Evolutionary conservation across 1,284 basidiomycete genomes (phyloP), one percentile per base, ranked within the genome.

Genomic region (Pulchroboletus neoregius): DNA sequence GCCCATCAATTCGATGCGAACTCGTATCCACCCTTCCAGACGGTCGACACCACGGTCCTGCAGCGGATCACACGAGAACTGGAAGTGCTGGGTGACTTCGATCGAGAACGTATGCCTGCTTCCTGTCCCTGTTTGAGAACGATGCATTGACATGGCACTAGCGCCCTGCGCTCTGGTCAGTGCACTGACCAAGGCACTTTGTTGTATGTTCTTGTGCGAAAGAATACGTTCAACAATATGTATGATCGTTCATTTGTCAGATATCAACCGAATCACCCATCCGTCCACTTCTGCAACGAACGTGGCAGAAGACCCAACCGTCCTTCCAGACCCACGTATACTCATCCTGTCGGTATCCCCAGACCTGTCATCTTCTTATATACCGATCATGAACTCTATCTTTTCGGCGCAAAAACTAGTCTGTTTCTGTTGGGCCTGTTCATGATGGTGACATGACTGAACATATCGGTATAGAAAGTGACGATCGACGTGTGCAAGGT

Each of bases 341-440:
- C 78, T 98, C 46, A 80, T 99, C 49, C 72, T 99, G 43, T 94
- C 93, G 46, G 92, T 94, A 34, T 96, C 94, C 1, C 90, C 90
- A 2, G 89, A 94, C 67, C 76, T 87, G 13, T 87, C 90, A 6
- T 80, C 85, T 2, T 88, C 91, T 23, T 95, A 95, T 67, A 95
- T 99, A 43, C 91, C 95, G 10, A 84, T 99, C 66, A 99, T 99
- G 96, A 99, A 99, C 66, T 89, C 93, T 48, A 98, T 99, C 43
- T 99, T 99, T 70, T 94, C 94, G 3, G 96, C 96, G 1, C 96
- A 99, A 67, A 99, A 99, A 71, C 77, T 92, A 48, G 93, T 89
- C 31, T 18, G 48, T 48, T 15, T 24, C 27, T 33, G 26, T 46
- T 37, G 6, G 49, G 15, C 36, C 27, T 50, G 27, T 44, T 26